phyloP scores from a whole-genome alignment of 1,139 yeast species.

The Martiniozyma asiatica region DNA sequence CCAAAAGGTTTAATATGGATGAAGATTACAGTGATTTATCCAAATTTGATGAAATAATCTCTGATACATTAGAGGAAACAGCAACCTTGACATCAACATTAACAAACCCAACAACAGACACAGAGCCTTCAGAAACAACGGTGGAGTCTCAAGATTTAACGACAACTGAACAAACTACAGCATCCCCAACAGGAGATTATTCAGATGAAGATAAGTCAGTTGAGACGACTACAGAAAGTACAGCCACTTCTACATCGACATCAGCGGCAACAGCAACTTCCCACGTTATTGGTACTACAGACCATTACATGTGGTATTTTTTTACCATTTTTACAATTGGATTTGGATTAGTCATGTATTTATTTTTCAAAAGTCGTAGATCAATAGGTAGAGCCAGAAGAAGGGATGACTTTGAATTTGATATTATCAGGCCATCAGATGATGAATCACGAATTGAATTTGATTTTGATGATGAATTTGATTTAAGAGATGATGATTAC shows the following conservation, averaged over 20 bases:
- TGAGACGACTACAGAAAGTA: not conserved
- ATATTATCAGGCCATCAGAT: conserved; percentile 54
- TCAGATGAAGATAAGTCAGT: not conserved
- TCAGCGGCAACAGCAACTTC: not conserved
- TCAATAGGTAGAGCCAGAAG: conserved; percentile 40
- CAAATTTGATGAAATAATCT: conserved; percentile 10
- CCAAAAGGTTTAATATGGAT: conserved; percentile 33
- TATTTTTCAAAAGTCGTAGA: conserved; percentile 35
- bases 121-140: not conserved
- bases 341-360: conserved; percentile 37
- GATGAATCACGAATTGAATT: conserved; percentile 29
- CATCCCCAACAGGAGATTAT: conserved; percentile 1
- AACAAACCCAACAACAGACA: not conserved
- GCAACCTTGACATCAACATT: not conserved
- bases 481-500: conserved; percentile 6
- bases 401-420: conserved; percentile 68
- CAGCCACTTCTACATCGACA: conserved; percentile 1
- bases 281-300: conserved; percentile 18
- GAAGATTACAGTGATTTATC: conserved; percentile 31
- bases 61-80: conserved; percentile 2
- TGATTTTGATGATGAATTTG: conserved; percentile 5
- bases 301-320: conserved; percentile 47
- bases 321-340: conserved; percentile 50
- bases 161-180: conserved; percentile 1
- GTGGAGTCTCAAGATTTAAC: not conserved